Evolutionary conservation across 208 protist species (phyloP).

Genomic region (Wallacemonas sp.): DNA sequence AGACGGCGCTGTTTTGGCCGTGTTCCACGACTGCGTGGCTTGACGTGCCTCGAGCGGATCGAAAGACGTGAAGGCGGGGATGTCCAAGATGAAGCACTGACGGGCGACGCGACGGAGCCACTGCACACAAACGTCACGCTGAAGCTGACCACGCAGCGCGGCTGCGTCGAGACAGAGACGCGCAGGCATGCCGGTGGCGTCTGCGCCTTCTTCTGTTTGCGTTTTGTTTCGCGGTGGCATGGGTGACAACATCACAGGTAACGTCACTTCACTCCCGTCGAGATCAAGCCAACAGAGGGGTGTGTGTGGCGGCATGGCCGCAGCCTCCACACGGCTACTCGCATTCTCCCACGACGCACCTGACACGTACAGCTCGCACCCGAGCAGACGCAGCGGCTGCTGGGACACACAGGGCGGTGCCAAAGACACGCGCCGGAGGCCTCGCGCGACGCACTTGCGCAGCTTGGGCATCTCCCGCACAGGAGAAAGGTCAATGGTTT

Average conservation of each 20-base stretch:
- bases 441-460: conserved; percentile 5
- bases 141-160: neutral
- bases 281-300: too few species aligned
- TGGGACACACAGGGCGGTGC: too few species aligned
- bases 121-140: neutral
- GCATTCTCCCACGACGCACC: neutral
- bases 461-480: neutral
- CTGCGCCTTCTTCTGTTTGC: too few species aligned
- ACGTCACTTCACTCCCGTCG: too few species aligned
- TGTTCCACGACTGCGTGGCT: neutral
- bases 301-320: too few species aligned
- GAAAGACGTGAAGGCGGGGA: neutral
- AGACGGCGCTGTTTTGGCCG: neutral
- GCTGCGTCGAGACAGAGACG: neutral
- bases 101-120: conserved; percentile 2
- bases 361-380: neutral
- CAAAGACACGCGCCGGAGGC: neutral
- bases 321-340: too few species aligned
- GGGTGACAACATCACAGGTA: too few species aligned
- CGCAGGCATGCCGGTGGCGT: neutral
- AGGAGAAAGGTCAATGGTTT: conserved; percentile 2
- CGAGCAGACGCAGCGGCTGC: too few species aligned
- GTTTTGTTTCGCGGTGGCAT: too few species aligned
- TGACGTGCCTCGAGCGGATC: neutral
- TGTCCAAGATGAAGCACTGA: neutral